Percentiles rank a stretch among this genome's conserved stretches.
These are phyloP conservation scores for Ogataea pini DNA, from an alignment of 805 yeast species.

Conservation along the genomic window DNA sequence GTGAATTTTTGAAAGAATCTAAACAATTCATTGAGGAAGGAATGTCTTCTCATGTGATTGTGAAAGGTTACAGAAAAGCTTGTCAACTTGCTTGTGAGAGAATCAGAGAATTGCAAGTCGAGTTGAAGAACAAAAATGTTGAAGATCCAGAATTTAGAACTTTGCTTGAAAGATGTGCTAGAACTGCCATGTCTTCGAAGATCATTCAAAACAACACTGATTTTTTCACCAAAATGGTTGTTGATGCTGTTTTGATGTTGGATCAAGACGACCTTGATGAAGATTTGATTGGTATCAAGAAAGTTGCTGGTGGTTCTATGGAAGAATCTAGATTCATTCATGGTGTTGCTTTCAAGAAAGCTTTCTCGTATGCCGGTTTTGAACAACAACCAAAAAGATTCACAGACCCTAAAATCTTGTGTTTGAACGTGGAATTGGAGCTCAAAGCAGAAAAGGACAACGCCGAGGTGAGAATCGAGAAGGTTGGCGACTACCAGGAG, in stretches of 20 bases:
- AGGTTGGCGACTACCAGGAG: conserved; percentile 91
- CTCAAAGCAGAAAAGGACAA: conserved; percentile 98
- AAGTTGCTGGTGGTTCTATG: conserved; percentile 94
- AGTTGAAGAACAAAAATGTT: conserved; percentile 50
- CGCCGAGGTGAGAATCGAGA: conserved; percentile 95
- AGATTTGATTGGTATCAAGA: conserved; percentile 88
- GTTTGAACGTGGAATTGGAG: conserved; percentile 90
- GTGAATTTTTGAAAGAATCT: conserved; percentile 90
- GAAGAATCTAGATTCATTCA: conserved; percentile 86
- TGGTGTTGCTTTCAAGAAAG: conserved; percentile 97
- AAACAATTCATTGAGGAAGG: conserved; percentile 94
- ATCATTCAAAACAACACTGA: conserved; percentile 83
- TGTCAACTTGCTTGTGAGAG: conserved; percentile 71
- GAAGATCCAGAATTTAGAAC: conserved; percentile 62
- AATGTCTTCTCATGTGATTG: conserved; percentile 84
- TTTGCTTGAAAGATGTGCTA: conserved; percentile 86
- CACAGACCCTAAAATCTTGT: conserved; percentile 74
- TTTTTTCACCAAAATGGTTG: conserved; percentile 94
- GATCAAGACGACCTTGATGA: conserved; percentile 88
- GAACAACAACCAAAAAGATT: conserved; percentile 96
- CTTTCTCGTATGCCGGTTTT: conserved; percentile 97
- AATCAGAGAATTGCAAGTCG: conserved; percentile 74
- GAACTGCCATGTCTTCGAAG: conserved; percentile 96
- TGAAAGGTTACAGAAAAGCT: conserved; percentile 86
- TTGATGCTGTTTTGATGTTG: conserved; percentile 86